These are phyloP conservation scores for Cordyceps javanica DNA, from an alignment of 2,329 filamentous ascomycete genomes.

Conservation along the genomic window DNA sequence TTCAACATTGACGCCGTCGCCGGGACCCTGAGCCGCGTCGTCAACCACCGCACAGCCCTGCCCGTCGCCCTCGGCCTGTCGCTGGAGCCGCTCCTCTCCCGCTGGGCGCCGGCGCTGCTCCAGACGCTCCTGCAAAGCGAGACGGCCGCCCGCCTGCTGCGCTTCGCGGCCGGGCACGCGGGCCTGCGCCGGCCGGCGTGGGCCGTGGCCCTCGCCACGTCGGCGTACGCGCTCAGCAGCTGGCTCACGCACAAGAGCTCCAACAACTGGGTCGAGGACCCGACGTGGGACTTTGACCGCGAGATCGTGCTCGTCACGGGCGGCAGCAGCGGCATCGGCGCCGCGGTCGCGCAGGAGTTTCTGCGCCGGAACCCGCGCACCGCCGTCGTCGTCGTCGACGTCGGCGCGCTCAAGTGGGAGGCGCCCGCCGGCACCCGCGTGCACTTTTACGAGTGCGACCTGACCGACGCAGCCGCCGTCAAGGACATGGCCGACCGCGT, in stretches of 20 bases:
- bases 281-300: slow-evolving; percentile 27
- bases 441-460: slow-evolving; percentile 30
- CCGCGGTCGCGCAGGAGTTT: slow-evolving; percentile 24
- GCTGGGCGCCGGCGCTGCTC: slow-evolving; percentile 5
- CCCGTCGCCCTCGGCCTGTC: slow-evolving; percentile 15
- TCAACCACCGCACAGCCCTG: slow-evolving; percentile 18
- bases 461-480: slow-evolving; percentile 27
- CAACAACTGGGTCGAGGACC: slow-evolving; percentile 21
- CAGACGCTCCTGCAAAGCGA: slow-evolving; percentile 3
- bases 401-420: slow-evolving; percentile 25
- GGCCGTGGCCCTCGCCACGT: slow-evolving; percentile 12
- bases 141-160: neutral
- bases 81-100: slow-evolving; percentile 9
- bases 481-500: slow-evolving; percentile 23
- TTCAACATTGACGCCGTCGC: slow-evolving; percentile 21
- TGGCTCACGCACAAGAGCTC: slow-evolving; percentile 19
- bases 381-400: slow-evolving; percentile 29
- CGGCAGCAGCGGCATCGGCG: slow-evolving; percentile 35
- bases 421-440: slow-evolving; percentile 16
- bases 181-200: slow-evolving; percentile 9
- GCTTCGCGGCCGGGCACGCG: neutral
- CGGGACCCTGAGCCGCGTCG: slow-evolving; percentile 16
- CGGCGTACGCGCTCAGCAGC: slow-evolving; percentile 18
- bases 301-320: slow-evolving; percentile 35
- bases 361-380: slow-evolving; percentile 20